Conservation (phyloP, 805 yeast species). For the Cyberlindnera mississippiensis region DNA sequence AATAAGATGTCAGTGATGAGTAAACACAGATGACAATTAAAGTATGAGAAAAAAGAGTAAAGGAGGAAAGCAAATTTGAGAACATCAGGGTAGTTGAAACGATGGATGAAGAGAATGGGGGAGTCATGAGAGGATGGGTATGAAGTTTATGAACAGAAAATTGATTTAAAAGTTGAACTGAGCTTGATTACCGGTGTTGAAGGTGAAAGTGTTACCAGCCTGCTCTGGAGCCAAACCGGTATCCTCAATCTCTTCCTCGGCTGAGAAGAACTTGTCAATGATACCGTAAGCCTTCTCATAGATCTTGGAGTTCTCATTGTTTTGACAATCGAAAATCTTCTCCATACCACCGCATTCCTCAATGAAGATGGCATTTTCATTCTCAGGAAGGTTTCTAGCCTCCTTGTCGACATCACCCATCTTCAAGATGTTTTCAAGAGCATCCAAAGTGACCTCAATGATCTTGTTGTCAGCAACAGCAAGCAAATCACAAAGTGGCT, state of each 20-base stretch:
- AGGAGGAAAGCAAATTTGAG: neutral
- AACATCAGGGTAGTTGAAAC: neutral
- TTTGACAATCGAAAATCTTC: constrained; percentile 89
- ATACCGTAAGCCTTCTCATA: constrained; percentile 87
- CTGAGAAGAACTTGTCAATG: constrained; percentile 87
- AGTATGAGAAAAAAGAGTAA: neutral
- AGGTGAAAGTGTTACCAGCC: constrained; percentile 82
- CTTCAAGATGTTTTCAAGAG: constrained; percentile 87
- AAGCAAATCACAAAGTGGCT: constrained; percentile 91
- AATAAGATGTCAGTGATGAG: neutral
- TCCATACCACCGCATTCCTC: constrained; percentile 99
- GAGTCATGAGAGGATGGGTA: constrained; percentile 1
- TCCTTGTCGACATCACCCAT: constrained; percentile 94
- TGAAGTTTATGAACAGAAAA: neutral
- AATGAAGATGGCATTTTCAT: constrained; percentile 85
- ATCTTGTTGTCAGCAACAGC: constrained; percentile 86
- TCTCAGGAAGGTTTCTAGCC: constrained; percentile 59
- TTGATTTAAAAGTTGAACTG: constrained; percentile 22
- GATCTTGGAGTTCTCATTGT: constrained; percentile 85
- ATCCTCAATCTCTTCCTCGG: constrained; percentile 68
- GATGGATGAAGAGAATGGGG: neutral
- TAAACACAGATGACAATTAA: neutral
- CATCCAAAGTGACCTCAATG: constrained; percentile 92
- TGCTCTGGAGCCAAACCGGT: constrained; percentile 76
- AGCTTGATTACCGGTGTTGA: constrained; percentile 63